Percentiles rank a stretch among this genome's conserved stretches.
Conservation (phyloP, 1,284 basidiomycete genomes). For the Cutaneotrichosporon mucoides region DNA sequence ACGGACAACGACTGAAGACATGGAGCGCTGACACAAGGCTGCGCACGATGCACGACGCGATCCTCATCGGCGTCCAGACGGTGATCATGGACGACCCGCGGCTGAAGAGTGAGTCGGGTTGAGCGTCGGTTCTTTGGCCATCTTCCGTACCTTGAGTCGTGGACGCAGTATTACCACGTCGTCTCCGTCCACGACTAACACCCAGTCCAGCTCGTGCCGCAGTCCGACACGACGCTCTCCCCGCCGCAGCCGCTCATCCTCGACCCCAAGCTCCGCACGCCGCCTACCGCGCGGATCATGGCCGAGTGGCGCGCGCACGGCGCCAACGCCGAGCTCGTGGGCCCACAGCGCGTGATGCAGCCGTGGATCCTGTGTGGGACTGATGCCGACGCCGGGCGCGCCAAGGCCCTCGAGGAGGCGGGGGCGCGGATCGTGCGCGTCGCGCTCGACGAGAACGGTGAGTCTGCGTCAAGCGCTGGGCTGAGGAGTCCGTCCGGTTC, state of each 20-base stretch:
- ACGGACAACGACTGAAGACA: no score
- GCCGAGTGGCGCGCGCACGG: slow-evolving; percentile 19
- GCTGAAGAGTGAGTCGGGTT: slow-evolving; percentile 66
- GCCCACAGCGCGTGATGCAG: slow-evolving; percentile 58
- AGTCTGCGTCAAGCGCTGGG: slow-evolving; percentile 31
- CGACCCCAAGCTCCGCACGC: slow-evolving; percentile 68
- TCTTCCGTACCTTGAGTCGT: no score
- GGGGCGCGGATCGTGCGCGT: slow-evolving; percentile 42
- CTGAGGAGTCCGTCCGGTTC: background rate
- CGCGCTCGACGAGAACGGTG: slow-evolving; percentile 49
- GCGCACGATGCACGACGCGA: slow-evolving; percentile 84
- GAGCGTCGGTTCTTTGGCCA: no score
- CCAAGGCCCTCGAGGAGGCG: slow-evolving; percentile 37
- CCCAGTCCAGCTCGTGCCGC: slow-evolving; percentile 36
- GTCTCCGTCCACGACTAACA: background rate
- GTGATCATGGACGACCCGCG: slow-evolving; percentile 89
- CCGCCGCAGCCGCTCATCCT: slow-evolving; percentile 77
- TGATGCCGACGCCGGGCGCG: slow-evolving; percentile 27
- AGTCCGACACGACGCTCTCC: slow-evolving; percentile 22
- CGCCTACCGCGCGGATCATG: slow-evolving; percentile 67
- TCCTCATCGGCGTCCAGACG: slow-evolving; percentile 86
- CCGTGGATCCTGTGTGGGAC: slow-evolving; percentile 67
- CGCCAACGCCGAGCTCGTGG: background rate
- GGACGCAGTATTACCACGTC: no score
- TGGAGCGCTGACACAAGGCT: slow-evolving; percentile 56